phyloP scores from a whole-genome alignment of 768 basidiomycete species.

The Trametes meyenii region DNA sequence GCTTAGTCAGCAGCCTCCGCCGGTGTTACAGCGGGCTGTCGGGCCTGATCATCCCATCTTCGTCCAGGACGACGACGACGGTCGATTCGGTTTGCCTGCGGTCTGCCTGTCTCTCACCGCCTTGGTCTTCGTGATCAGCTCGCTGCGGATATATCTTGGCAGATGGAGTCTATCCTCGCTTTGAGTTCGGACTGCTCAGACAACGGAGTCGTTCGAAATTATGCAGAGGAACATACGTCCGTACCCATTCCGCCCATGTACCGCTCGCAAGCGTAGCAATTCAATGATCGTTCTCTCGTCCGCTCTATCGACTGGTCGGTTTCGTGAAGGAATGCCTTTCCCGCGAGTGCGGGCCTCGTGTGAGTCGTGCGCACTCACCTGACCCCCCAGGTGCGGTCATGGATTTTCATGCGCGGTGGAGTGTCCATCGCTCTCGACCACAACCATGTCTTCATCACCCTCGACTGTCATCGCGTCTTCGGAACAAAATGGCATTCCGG shows the following conservation, averaged over 20 bases:
- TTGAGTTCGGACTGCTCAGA: conserved; percentile 76
- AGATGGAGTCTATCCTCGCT: conserved; percentile 55
- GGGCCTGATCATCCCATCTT: conserved; percentile 12
- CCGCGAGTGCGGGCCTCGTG: conserved; percentile 17
- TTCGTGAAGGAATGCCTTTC: neutral
- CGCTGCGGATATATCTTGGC: conserved; percentile 61
- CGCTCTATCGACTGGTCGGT: neutral
- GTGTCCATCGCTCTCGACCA: neutral
- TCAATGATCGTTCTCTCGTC: neutral
- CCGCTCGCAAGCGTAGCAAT: neutral
- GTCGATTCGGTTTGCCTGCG: conserved; percentile 41
- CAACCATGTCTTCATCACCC: conserved; percentile 5
- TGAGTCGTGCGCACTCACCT: conserved; percentile 15
- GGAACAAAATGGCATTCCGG: neutral
- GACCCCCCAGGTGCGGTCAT: conserved; percentile 8
- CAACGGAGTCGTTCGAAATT: conserved; percentile 76
- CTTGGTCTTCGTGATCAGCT: conserved; percentile 70
- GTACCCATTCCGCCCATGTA: conserved; percentile 26
- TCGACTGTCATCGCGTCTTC: neutral
- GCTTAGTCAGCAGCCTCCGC: conserved; percentile 47
- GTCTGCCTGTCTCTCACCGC: conserved; percentile 77
- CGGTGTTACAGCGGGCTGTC: neutral
- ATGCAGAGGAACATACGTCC: conserved; percentile 57
- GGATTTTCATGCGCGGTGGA: neutral
- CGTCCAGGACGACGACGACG: conserved; percentile 82